A percentile compares a stretch with the other conserved stretches of the same genome.
These are phyloP conservation scores for Edaphochlamys debaryana DNA, from an alignment of 139 green algal genomes.

Conservation along the genomic window DNA sequence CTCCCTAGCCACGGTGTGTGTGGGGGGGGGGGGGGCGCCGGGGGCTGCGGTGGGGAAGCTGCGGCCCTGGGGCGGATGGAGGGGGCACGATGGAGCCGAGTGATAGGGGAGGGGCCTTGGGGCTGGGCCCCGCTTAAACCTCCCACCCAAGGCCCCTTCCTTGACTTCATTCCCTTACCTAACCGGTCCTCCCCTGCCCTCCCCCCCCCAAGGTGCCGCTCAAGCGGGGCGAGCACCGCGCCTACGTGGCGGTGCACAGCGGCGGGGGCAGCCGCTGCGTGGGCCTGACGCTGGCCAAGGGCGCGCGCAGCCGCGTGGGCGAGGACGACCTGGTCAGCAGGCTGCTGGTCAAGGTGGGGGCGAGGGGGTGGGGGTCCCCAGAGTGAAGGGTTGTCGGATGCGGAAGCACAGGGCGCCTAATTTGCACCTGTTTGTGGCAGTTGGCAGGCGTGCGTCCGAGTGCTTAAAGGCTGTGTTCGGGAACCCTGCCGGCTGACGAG, in stretches of 20 bases:
- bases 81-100: too few relatives aligned
- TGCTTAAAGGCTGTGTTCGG: too few relatives aligned
- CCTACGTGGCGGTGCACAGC: constrained; percentile 61
- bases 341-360: constrained; percentile 62
- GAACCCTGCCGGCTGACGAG: too few relatives aligned
- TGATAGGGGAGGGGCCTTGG: too few relatives aligned
- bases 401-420: background rate
- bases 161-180: too few relatives aligned
- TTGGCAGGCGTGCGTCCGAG: background rate
- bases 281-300: constrained; percentile 72
- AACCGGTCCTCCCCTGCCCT: background rate
- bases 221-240: constrained; percentile 79
- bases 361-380: background rate
- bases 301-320: constrained; percentile 51
- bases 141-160: too few relatives aligned
- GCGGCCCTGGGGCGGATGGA: background rate
- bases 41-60: background rate
- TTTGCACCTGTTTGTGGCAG: background rate
- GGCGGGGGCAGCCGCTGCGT: constrained; percentile 29
- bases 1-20: constrained; percentile 69
- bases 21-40: too few relatives aligned
- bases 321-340: constrained; percentile 74
- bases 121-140: too few relatives aligned
- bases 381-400: background rate
- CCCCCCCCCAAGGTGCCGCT: constrained; percentile 42